A percentile compares a stretch with the other conserved stretches of the same genome.
Conservation (phyloP, 352 stramenopile species). For the Phytophthora palmivora region DNA sequence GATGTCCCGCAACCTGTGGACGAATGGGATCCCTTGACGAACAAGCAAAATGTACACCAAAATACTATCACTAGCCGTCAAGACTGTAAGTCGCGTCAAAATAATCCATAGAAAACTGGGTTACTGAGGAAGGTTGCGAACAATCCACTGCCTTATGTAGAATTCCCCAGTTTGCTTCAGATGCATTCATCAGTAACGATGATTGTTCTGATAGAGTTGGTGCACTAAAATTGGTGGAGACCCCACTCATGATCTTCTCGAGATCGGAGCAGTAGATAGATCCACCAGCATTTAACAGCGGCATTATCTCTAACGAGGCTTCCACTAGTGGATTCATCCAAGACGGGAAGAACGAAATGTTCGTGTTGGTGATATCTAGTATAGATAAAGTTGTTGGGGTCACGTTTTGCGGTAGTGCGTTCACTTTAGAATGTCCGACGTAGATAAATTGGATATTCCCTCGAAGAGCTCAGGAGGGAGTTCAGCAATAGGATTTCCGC, state of each 20-base stretch:
- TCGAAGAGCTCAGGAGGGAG: constrained; percentile 21
- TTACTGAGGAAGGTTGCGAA: neutral
- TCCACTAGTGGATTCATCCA: constrained; percentile 27
- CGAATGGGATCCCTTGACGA: constrained; percentile 29
- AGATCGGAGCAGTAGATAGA: constrained; percentile 20
- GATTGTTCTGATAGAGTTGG: constrained; percentile 1
- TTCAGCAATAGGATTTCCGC: constrained; percentile 8
- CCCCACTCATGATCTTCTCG: constrained; percentile 10
- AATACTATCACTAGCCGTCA: neutral
- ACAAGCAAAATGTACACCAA: no score
- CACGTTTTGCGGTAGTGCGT: constrained; percentile 10
- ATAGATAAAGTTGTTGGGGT: neutral
- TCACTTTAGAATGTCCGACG: constrained; percentile 7
- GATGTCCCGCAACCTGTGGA: constrained; percentile 17
- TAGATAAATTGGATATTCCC: constrained; percentile 10
- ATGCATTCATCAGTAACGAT: constrained; percentile 17
- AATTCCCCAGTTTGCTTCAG: constrained; percentile 17
- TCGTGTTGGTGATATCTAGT: constrained; percentile 17
- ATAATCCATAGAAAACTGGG: constrained; percentile 13
- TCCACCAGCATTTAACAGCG: constrained; percentile 2
- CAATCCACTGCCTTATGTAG: constrained; percentile 11
- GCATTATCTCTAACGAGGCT: neutral
- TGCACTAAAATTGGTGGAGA: constrained; percentile 6
- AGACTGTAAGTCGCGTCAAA: constrained; percentile 14
- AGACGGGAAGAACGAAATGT: constrained; percentile 22